Evolutionary conservation across 2,329 filamentous ascomycete species (phyloP), one percentile per base, ranked within the genome.

Genomic region (Helminthosporium solani): DNA sequence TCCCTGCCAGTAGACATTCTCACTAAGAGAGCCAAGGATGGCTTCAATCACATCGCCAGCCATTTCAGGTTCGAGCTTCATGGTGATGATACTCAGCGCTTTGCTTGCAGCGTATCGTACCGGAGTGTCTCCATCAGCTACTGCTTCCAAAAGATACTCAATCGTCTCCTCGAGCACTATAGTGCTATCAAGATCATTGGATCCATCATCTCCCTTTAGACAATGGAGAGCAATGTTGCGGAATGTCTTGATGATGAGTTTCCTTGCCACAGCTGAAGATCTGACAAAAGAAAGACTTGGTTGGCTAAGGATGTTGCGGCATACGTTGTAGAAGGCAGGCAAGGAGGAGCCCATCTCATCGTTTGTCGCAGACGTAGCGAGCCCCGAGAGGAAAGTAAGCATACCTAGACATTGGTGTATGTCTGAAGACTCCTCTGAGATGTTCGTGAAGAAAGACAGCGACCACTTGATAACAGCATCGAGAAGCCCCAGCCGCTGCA

Each of bases 81-180:
- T 75, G 0, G 91, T 86, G 54, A 97, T 84, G 42, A 95, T 80
- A 68, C 90, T 95, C 35, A 97, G 80, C 3, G 90, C 88, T 72
- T 99, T 99, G 68, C 90, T 96, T 16, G 92, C 89, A 25, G 92
- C 87, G 58, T 96, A 82, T 30, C 94, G 80, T 11, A 99, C 91
- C 0, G 90, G 90, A 0, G 91, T 96, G 61, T 97, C 91, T 49
- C 88, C 88, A 67, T 99, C 94, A 2, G 84, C 84, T 1, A 97
- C 75, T 11, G 81, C 79, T 49, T 89, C 85, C 2, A 99, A 78
- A 2, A 96, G 78, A 60, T 88, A 84, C 43, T 90, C 87, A 56
- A 99, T 90, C 3, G 87, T 82, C 23, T 85, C 85, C 71, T 97
- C 92, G 14, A 95, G 45, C 69, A 64, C 58, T 15, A 60, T 57